Base-by-base conservation (phyloP, 2,329 filamentous ascomycete genomes). In the Reticulascus tulasneorum region DNA sequence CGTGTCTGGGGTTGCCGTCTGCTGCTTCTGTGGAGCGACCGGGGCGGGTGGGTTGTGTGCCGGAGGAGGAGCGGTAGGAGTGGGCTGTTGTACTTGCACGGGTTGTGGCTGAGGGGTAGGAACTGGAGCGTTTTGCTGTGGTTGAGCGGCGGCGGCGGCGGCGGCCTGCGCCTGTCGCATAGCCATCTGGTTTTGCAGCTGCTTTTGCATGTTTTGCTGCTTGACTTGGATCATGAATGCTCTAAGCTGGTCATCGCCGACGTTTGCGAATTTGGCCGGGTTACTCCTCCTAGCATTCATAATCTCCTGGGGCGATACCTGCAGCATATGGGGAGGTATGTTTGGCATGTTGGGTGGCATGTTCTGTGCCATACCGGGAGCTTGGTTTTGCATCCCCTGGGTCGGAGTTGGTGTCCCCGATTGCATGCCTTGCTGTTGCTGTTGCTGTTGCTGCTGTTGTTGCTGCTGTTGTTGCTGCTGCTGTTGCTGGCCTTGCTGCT, bases 241-340 rank as follows among this genome's bases (percentile, higher is more conserved):
- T 25, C 41, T 45, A 9, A 52, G 31, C 24, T 50, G 45, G 15
- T 50, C 51, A 13, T 52, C 50, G 10, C 48, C 44, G 16, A 48
- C 35, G 4, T 38, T 42, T 5, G 35, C 45, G 8, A 38, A 32
- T 21, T 47, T 49, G n/a, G n/a, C n/a, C 4, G 48, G 43, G 7
- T 53, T 38, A n/a, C 32, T 42, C 17, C 44, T 47, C 23, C 55
- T 52, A 6, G 52, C 39, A 9, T 25, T 25, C 17, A 54, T 46
- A 8, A 60, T 40, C 4, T 60, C 56, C 3, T 47, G 40, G 6
- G 44, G 48, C 3, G 52, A 45, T 5, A 58, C 45, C 12, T 51
- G 44, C 8, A 40, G 24, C 10, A 52, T n/a, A 10, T 44, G 34
- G 5, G 44, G 36, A 9, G 53, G 52, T 8, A 49, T 37, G 9